Base-by-base conservation (phyloP, 768 basidiomycete species). In the Rubroboletus satanas region DNA sequence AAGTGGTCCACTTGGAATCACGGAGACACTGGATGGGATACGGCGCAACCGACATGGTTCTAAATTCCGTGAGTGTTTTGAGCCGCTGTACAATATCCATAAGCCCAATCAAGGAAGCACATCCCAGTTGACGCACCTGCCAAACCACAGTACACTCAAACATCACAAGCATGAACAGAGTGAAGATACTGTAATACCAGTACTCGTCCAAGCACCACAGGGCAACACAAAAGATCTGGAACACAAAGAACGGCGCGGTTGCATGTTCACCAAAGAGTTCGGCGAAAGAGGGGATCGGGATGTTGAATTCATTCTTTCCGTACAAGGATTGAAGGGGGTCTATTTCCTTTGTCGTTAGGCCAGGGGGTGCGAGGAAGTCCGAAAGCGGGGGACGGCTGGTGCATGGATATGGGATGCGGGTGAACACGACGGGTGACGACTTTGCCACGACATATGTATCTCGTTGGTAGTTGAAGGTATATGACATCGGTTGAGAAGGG, bases 111-210 rank as follows among this genome's bases (percentile, higher is more conserved):
- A 4, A 41, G 7, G 29, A 31, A 17, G 15, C 0, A 12, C 0
- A 7, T 48, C 14, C 2, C 5, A 5, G 35, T 55, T 17, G 29
- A 71, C 85, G 47, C 60, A 91, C 93, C 87, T 98, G 97, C 85
- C 90, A 98, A 31, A 98, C 96, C 23, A 97, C 94, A 1, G 97
- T 98, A 73, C 95, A 98, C 74, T 99, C 97, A 67, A 99, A 99
- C 59, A 97, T 88, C 45, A 99, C 75, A 35, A 99, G 79, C 97
- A 99, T 99, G 82, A 99, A 98, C 26, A 95, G 78, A 2, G 97
- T 98, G 75, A 99, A 99, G 38, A 99, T 71, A 52, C 90, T 89
- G 78, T 98, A 99, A 71, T 97, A 98, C 95, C 94, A 98, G 71
- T 98, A 99, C 69, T 98, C 97, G 64, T 99, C 97, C 63, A 99